These are phyloP conservation scores for Nakaseomyces delphensis DNA, from an alignment of 1,139 yeast genomes.

Conservation along the genomic window DNA sequence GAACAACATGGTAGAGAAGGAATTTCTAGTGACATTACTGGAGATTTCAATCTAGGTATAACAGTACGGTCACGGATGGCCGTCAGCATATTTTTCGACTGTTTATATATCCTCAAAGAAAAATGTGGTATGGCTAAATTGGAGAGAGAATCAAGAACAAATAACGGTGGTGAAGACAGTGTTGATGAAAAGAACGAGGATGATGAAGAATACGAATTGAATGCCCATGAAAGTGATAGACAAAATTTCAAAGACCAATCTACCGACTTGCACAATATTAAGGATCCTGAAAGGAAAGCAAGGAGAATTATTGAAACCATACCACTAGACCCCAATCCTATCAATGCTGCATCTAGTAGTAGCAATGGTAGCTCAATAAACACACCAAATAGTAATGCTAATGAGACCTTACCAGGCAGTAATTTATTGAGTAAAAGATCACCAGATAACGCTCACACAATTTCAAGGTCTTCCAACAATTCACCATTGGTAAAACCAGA, in stretches of 20 bases:
- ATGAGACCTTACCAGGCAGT: slow-evolving; percentile 1
- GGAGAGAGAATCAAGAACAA: slow-evolving; percentile 23
- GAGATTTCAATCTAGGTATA: slow-evolving; percentile 36
- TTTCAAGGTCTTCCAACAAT: neutral
- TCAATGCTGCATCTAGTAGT: slow-evolving; percentile 31
- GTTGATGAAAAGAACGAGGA: slow-evolving; percentile 11
- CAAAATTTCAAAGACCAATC: slow-evolving; percentile 21
- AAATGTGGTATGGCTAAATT: slow-evolving; percentile 77
- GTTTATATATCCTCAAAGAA: slow-evolving; percentile 72
- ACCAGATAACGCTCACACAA: slow-evolving; percentile 3
- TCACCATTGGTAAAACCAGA: neutral
- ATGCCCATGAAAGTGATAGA: slow-evolving; percentile 21
- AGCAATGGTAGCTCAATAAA: slow-evolving; percentile 19
- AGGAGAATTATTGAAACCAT: slow-evolving; percentile 65
- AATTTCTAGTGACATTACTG: slow-evolving; percentile 10
- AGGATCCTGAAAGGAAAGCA: slow-evolving; percentile 61
- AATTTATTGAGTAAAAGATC: slow-evolving; percentile 10
- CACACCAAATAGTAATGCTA: slow-evolving; percentile 15
- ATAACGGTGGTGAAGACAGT: slow-evolving; percentile 7
- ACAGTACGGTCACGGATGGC: slow-evolving; percentile 66
- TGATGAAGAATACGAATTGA: slow-evolving; percentile 20
- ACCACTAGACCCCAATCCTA: slow-evolving; percentile 77
- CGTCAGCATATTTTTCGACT: slow-evolving; percentile 81
- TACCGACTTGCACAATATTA: slow-evolving; percentile 36
- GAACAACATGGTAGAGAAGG: slow-evolving; percentile 18